Evolutionary conservation across 805 yeast species (phyloP), one percentile per base, ranked within the genome.

Genomic region (Vanderwaltozyma verrucispora): DNA sequence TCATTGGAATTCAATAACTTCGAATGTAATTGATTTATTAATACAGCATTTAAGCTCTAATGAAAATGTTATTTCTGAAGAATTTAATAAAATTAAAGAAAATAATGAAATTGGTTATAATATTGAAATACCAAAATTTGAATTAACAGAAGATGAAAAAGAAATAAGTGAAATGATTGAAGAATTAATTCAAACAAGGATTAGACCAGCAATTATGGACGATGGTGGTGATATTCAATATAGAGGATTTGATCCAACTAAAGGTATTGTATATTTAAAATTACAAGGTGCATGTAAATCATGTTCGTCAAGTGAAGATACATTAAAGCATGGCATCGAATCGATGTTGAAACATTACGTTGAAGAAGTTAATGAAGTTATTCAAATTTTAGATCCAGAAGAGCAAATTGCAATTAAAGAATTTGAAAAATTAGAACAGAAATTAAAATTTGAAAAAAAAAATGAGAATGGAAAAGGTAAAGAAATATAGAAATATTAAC

Each of bases 141-240:
- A 55, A 28, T 43, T 59, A 32, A 49, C 55, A 10, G 94, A 80
- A 33, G 84, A 77, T 35, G 87, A 81, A 40, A 69, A 72, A 37
- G 97, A 89, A 61, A 74, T 86, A 2, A 81, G 86, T 31, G 77
- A 83, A 23, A 81, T 88, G 81, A 86, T 92, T 52, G 83, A 86
- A 50, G 97, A 92, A 55, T 69, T 92, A 39, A 80, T 94, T 39
- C 94, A 83, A 43, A 92, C 98, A 2, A 77, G 96, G 56, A 88
- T 92, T 36, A 78, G 96, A 54, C 99, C 99, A 1, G 96, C 97
- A 1, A 87, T 92, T 40, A 95, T 87, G 64, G 99, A 92, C 53
- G 99, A 92, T 53, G 99, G 99, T 44, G 99, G 99, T 25, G 97
- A 92, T 54, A 79, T 92, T 44, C 88, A 85, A 50, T 94, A 77